phyloP scores from a whole-genome alignment of 2,329 filamentous ascomycete genomes.

The Colletotrichum sp. region DNA sequence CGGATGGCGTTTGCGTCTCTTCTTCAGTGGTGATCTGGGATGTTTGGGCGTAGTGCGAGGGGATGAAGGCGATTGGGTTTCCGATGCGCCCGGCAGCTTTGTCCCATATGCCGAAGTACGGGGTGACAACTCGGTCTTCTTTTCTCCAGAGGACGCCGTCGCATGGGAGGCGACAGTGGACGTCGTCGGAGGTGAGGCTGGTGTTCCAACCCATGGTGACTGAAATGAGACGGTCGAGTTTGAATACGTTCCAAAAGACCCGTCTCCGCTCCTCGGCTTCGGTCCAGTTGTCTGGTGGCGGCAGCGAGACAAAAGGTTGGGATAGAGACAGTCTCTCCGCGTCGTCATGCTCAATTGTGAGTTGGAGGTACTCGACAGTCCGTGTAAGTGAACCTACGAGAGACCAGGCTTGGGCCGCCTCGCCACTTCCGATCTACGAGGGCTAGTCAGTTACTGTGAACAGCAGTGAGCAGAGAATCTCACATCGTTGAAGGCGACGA shows the following conservation, averaged over 20 bases:
- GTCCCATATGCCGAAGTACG: conserved; percentile 47
- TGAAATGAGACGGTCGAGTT: conserved; percentile 27
- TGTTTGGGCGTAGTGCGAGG: conserved; percentile 3
- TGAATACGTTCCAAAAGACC: conserved; percentile 36
- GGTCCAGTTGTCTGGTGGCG: conserved; percentile 29
- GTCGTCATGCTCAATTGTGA: conserved; percentile 32
- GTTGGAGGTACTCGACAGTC: conserved; percentile 33
- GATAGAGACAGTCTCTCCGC: conserved; percentile 26
- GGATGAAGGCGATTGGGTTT: conserved; percentile 36
- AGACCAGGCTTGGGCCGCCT: conserved; percentile 30
- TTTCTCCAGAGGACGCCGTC: conserved; percentile 43
- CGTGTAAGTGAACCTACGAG: conserved; percentile 33
- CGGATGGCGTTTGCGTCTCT: neutral
- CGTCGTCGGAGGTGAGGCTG: conserved; percentile 33
- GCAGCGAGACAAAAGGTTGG: conserved; percentile 30
- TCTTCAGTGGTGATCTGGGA: conserved; percentile 1
- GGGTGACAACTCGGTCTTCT: conserved; percentile 37
- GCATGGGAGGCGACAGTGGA: conserved; percentile 31
- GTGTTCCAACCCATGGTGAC: conserved; percentile 33
- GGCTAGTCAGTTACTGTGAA: neutral
- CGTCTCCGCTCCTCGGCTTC: conserved; percentile 33
- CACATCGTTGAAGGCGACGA: conserved; percentile 41
- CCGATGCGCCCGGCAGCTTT: conserved; percentile 35
- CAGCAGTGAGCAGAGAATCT: conserved; percentile 22
- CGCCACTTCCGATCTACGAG: conserved; percentile 33